Percentiles rank a stretch among this genome's conserved stretches.
Evolutionary conservation across 2,329 filamentous ascomycete species (phyloP).

Genomic region (Passalora sequoiae): DNA sequence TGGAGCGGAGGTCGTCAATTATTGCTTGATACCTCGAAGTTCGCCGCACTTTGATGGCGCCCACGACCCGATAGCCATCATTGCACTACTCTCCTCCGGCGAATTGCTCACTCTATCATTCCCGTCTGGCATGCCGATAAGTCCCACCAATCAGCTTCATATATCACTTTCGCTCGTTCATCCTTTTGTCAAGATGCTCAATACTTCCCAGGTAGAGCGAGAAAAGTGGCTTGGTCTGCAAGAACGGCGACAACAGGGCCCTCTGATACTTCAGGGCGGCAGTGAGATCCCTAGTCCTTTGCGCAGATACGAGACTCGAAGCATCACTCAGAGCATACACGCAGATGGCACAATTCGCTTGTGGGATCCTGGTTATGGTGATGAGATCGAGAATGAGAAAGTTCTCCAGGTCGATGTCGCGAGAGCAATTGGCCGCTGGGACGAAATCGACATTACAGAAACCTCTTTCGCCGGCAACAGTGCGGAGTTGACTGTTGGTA

Average conservation of each 20-base stretch:
- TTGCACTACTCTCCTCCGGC: slow-evolving; percentile 75
- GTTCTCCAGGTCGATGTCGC: slow-evolving; percentile 83
- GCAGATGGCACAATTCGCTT: slow-evolving; percentile 86
- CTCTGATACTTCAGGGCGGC: slow-evolving; percentile 72
- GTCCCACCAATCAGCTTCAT: slow-evolving; percentile 87
- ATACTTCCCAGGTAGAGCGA: slow-evolving; percentile 69
- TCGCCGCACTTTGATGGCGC: slow-evolving; percentile 83
- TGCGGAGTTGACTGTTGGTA: slow-evolving; percentile 78
- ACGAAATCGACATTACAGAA: slow-evolving; percentile 69
- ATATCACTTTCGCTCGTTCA: slow-evolving; percentile 83
- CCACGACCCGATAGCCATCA: slow-evolving; percentile 82
- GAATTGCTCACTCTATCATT: slow-evolving; percentile 88
- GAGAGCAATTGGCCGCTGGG: slow-evolving; percentile 71
- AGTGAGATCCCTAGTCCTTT: slow-evolving; percentile 64
- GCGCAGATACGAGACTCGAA: slow-evolving; percentile 75
- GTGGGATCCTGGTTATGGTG: slow-evolving; percentile 87
- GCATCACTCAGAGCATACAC: slow-evolving; percentile 80
- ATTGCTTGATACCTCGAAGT: slow-evolving; percentile 73
- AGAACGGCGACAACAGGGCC: slow-evolving; percentile 76
- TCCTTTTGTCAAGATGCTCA: slow-evolving; percentile 73
- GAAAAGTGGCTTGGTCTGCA: slow-evolving; percentile 83
- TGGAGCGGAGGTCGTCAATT: slow-evolving; percentile 71
- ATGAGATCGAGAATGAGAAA: slow-evolving; percentile 83
- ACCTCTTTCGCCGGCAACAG: slow-evolving; percentile 76
- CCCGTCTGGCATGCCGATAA: slow-evolving; percentile 84